These are phyloP conservation scores for Vicia faba DNA, from an alignment of 306 rosid genomes.

Conservation along the genomic window DNA sequence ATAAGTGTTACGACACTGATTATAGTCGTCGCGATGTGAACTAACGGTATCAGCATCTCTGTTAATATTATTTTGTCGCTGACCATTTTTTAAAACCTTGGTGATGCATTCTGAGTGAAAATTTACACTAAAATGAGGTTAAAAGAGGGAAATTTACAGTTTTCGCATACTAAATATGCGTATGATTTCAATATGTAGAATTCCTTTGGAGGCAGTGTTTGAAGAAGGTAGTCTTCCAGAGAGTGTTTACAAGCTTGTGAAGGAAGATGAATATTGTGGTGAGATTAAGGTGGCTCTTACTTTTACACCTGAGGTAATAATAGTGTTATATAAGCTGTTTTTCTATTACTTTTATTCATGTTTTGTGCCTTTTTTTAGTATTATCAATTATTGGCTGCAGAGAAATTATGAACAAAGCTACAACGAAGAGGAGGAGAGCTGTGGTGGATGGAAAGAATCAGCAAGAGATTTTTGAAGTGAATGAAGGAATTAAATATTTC, in stretches of 20 bases:
- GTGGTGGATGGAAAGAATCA: conserved; percentile 46
- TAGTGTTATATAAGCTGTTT: neutral
- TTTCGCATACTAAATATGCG: neutral
- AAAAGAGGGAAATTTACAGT: neutral
- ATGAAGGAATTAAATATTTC: conserved; percentile 3
- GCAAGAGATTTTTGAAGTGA: conserved; percentile 20
- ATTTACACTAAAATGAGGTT: neutral
- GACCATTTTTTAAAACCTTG: too few relatives aligned
- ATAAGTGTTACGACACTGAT: too few relatives aligned
- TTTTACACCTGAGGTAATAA: conserved; percentile 49
- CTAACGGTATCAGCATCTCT: too few relatives aligned
- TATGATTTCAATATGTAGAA: conserved; percentile 29
- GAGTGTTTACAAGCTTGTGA: conserved; percentile 47
- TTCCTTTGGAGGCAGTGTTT: conserved; percentile 44
- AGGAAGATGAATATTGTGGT: conserved; percentile 45
- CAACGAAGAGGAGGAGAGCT: conserved; percentile 8
- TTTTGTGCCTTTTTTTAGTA: conserved; percentile 3
- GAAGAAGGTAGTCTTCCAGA: conserved; percentile 43
- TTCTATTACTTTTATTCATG: conserved; percentile 15
- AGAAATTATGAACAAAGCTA: conserved; percentile 3
- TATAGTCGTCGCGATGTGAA: too few relatives aligned
- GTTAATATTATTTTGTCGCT: too few relatives aligned
- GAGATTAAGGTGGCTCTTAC: conserved; percentile 55
- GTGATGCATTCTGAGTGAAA: neutral
- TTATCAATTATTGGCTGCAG: conserved; percentile 35